Conservation (phyloP, 352 stramenopile species). For the Pythium apleroticum region DNA sequence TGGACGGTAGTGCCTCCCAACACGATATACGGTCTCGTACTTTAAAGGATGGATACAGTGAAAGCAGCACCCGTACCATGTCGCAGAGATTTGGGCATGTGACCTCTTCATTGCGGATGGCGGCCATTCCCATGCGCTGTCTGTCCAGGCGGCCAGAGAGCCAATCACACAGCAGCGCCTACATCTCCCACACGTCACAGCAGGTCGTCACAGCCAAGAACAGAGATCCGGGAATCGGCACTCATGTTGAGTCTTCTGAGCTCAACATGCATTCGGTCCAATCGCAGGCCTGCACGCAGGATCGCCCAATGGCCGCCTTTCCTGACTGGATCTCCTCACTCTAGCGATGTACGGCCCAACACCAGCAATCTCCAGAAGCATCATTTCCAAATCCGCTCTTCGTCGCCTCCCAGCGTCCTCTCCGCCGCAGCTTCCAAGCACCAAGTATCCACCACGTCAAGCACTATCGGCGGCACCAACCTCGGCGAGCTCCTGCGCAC, state of each 20-base stretch:
- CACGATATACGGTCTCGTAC: background rate
- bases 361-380: background rate
- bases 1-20: no score
- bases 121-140: no score
- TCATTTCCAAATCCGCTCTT: background rate
- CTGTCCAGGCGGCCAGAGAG: no score
- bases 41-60: background rate
- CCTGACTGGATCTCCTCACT: background rate
- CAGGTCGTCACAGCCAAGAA: background rate
- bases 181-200: no score
- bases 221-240: background rate
- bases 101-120: no score
- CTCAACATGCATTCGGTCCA: background rate
- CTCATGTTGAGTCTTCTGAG: background rate
- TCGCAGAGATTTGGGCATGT: no score
- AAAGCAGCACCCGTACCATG: no score
- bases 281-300: background rate
- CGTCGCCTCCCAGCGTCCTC: background rate
- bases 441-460: background rate
- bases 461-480: conserved; percentile 17
- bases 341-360: background rate
- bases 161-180: no score
- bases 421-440: background rate
- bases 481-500: conserved; percentile 16
- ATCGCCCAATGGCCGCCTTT: background rate